A percentile compares a stretch with the other conserved stretches of the same genome.
phyloP scores from a whole-genome alignment of 2,329 filamentous ascomycete species.

The Cryphonectria radicalis region DNA sequence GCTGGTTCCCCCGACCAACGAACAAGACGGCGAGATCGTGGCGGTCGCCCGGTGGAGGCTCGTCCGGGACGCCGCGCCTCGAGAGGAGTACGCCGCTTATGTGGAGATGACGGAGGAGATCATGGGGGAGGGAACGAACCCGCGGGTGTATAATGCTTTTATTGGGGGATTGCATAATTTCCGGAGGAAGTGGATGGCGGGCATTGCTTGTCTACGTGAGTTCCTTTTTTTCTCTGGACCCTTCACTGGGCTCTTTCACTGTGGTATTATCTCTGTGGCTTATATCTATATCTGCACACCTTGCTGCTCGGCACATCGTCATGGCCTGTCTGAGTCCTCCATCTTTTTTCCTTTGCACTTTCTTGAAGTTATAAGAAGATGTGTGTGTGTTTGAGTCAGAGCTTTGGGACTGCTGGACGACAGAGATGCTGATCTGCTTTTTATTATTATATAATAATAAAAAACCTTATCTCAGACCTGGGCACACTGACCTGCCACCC shows the following conservation, averaged over 20 bases:
- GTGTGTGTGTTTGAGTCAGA: not conserved
- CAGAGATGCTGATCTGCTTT: not conserved
- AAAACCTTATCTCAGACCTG: constrained; percentile 23
- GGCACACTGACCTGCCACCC: constrained; percentile 33
- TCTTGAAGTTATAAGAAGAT: too few relatives aligned
- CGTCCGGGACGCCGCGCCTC: too few relatives aligned
- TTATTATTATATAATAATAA: too few relatives aligned
- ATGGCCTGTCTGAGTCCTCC: too few relatives aligned
- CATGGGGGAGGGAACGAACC: not conserved
- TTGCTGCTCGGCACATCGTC: too few relatives aligned
- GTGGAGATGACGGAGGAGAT: not conserved
- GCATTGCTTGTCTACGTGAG: not conserved
- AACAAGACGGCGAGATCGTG: not conserved
- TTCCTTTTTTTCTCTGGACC: not conserved
- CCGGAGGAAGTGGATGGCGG: not conserved
- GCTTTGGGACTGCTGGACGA: not conserved
- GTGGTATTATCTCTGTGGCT: not conserved
- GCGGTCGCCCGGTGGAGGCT: not conserved
- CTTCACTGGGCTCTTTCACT: not conserved
- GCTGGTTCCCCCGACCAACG: not conserved
- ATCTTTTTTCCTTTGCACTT: too few relatives aligned
- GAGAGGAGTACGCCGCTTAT: not conserved
- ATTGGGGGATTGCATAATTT: not conserved
- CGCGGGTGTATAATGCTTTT: not conserved
- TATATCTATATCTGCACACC: not conserved